Conservation (phyloP, 148 eudicot genomes). For the Diospyros kaki region DNA sequence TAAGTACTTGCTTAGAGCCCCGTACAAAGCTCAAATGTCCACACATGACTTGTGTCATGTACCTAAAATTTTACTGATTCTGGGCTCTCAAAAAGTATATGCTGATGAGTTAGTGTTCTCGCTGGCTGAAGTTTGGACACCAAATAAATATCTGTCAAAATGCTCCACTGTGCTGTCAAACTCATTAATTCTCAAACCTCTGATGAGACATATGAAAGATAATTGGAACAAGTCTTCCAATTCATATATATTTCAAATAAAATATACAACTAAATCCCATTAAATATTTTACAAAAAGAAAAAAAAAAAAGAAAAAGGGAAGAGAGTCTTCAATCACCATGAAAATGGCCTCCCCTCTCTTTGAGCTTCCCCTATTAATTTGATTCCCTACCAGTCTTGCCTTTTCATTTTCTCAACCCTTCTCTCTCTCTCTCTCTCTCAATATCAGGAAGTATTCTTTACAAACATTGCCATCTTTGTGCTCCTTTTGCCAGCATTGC, state of each 20-base stretch:
- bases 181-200: slow-evolving; percentile 30
- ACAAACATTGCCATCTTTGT: slow-evolving; percentile 1
- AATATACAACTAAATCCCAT: background rate
- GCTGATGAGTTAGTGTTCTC: too few relatives aligned
- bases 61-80: background rate
- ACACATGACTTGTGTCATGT: background rate
- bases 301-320: background rate
- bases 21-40: background rate
- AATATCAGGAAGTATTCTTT: slow-evolving; percentile 8
- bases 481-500: slow-evolving; percentile 20
- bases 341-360: slow-evolving; percentile 36
- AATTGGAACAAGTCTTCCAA: slow-evolving; percentile 6
- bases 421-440: slow-evolving; percentile 36
- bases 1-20: slow-evolving; percentile 8
- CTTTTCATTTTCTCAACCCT: slow-evolving; percentile 63
- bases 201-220: slow-evolving; percentile 30
- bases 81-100: background rate
- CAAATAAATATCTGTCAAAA: slow-evolving; percentile 17
- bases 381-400: slow-evolving; percentile 65
- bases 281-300: background rate
- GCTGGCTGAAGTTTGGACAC: background rate
- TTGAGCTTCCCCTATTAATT: slow-evolving; percentile 52
- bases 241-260: background rate
- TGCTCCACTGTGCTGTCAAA: slow-evolving; percentile 16
- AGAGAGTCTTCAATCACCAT: background rate